Evolutionary conservation across 2,329 filamentous ascomycete genomes (phyloP), one percentile per base, ranked within the genome.

Genomic region (Colletotrichum sp.): DNA sequence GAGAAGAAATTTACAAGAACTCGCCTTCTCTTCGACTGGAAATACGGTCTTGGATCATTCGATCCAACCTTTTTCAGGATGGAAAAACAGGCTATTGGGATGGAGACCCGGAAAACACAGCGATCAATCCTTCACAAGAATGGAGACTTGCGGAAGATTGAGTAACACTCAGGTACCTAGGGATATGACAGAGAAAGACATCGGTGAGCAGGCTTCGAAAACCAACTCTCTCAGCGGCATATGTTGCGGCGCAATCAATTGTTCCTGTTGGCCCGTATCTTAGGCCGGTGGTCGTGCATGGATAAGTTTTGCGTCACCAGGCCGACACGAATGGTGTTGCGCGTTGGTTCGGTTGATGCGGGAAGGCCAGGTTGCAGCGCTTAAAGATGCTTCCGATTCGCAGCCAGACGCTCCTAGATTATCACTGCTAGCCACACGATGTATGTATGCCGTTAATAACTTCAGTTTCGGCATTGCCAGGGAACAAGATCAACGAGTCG

Each of bases 361-460:
- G 36, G 36, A 39, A 39, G 14, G 4, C 14, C 36, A 16, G 14
- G 36, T 39, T 39, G 36, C 36, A 16, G 36, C 36, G 36, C 36
- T 39, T 39, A 16, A 1, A 18, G 14, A 8, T 39, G 2, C 1
- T 39, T 39, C 7, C 36, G 7, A 18, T 39, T 4, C 1, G 14
- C 1, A 16, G 36, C 14, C 0, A 18, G 14, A 39, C 1, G 8
- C 4, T 16, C 36, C 36, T 0, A 4, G 14, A 18, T 16, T 7
- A 39, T 39, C 7, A 16, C 14, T 0, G 36, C 36, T 39, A 39
- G 36, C 36, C 14, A 4, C 36, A 18, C 36, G 36, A 8, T 39
- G 7, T 9, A 36, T 36, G 1, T 1, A 7, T 36, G 34, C 4
- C 34, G 14, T 36, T 36, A 3, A 16, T 36, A 7, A 36, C 0